These are phyloP conservation scores for Sporothrix sp. DNA, from an alignment of 2,329 filamentous ascomycete genomes.

Conservation along the genomic window DNA sequence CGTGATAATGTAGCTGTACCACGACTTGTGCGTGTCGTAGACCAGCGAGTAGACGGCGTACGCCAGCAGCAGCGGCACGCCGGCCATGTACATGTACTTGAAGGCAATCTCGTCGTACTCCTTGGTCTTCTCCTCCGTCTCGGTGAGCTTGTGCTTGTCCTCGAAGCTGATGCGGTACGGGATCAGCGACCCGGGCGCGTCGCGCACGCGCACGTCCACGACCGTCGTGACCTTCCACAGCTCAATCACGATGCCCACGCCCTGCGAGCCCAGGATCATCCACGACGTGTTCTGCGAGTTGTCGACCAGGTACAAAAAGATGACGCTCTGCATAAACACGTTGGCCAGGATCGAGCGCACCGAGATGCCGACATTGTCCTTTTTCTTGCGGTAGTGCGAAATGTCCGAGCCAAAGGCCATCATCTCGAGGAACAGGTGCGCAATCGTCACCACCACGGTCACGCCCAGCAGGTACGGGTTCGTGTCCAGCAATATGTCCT, in stretches of 20 bases:
- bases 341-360: constrained; percentile 94
- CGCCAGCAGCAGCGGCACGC: constrained; percentile 77
- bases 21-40: constrained; percentile 93
- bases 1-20: constrained; percentile 93
- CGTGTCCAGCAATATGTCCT: constrained; percentile 87
- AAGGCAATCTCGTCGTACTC: constrained; percentile 98
- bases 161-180: constrained; percentile 80
- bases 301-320: constrained; percentile 94
- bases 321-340: constrained; percentile 92
- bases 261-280: constrained; percentile 96
- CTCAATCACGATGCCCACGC: constrained; percentile 61
- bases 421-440: constrained; percentile 92
- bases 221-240: constrained; percentile 95
- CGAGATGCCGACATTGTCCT: constrained; percentile 94
- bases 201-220: constrained; percentile 75
- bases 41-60: constrained; percentile 87
- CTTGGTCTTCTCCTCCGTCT: constrained; percentile 95
- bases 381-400: constrained; percentile 98
- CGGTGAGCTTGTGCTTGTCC: constrained; percentile 91
- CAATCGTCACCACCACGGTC: constrained; percentile 72
- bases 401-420: constrained; percentile 97
- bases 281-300: constrained; percentile 97
- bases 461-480: constrained; percentile 84
- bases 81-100: constrained; percentile 88
- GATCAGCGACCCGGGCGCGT: constrained; percentile 58